These are phyloP conservation scores for Curvularia eragrostidis DNA, from an alignment of 2,329 filamentous ascomycete genomes.

Conservation along the genomic window DNA sequence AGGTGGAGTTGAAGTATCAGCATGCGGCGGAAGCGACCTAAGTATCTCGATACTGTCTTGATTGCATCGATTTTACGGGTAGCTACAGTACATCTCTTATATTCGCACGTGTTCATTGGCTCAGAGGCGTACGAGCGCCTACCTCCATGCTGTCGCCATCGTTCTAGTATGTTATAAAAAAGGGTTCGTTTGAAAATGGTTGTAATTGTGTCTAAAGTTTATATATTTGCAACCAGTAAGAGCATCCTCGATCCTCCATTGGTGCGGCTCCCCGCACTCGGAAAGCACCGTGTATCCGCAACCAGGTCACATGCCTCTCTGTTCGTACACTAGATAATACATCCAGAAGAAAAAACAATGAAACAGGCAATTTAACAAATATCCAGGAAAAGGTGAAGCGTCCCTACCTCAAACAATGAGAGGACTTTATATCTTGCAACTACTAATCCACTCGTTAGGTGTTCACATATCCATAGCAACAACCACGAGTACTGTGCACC, in stretches of 20 bases:
- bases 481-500: neutral
- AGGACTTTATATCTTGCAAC: neutral
- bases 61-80: neutral
- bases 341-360: neutral
- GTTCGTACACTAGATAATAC: neutral
- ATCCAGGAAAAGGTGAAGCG: neutral
- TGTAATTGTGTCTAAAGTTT: too few relatives aligned
- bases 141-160: too few relatives aligned
- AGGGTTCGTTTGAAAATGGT: too few relatives aligned
- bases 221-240: neutral
- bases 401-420: neutral
- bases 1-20: slow-evolving; percentile 11
- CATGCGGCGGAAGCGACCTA: neutral
- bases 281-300: neutral
- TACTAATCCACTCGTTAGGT: neutral
- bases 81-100: neutral
- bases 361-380: neutral
- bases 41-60: neutral
- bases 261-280: slow-evolving; percentile 3
- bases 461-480: neutral
- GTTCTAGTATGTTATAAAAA: too few relatives aligned
- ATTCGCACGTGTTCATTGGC: too few relatives aligned
- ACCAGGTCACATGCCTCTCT: neutral
- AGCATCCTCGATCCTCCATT: neutral
- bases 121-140: too few relatives aligned